A percentile compares a stretch with the other conserved stretches of the same genome.
Evolutionary conservation across 2,329 filamentous ascomycete genomes (phyloP).

Genomic region (Phoma herbarum): DNA sequence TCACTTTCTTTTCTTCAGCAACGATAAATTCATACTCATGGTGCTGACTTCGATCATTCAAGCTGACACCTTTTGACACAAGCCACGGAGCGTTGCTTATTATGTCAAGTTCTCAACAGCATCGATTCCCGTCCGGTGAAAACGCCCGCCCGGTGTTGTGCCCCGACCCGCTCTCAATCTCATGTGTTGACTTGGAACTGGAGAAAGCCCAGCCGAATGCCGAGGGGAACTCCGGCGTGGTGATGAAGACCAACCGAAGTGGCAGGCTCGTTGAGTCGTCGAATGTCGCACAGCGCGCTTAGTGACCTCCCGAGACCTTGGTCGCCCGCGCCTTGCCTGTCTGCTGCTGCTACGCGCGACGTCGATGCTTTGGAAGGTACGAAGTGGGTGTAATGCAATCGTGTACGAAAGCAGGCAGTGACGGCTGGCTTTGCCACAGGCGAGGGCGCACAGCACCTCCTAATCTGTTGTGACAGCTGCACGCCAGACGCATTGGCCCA

Average conservation of each 20-base stretch:
- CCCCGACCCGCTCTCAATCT: not conserved
- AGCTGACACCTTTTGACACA: not conserved
- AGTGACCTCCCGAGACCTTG: not conserved
- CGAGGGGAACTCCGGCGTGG: not conserved
- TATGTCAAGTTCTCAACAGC: not conserved
- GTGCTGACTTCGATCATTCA: not conserved
- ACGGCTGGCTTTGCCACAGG: not conserved
- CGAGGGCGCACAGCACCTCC: not conserved
- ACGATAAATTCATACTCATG: not conserved
- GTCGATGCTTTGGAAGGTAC: not conserved
- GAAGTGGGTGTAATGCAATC: not conserved
- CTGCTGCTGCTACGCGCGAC: not conserved
- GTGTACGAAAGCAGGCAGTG: not conserved
- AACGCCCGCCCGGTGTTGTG: not conserved
- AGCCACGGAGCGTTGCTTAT: not conserved
- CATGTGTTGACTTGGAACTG: not conserved
- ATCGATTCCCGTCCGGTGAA: not conserved
- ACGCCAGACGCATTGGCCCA: not conserved
- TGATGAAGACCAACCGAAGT: not conserved
- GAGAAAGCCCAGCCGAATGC: not conserved
- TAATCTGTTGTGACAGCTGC: conserved; percentile 7
- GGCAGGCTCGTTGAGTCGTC: not conserved
- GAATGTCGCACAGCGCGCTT: not conserved
- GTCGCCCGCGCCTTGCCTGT: not conserved
- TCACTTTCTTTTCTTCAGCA: not conserved